Base-by-base conservation (phyloP, 306 rosid genomes). In the Cucumis melo region DNA sequence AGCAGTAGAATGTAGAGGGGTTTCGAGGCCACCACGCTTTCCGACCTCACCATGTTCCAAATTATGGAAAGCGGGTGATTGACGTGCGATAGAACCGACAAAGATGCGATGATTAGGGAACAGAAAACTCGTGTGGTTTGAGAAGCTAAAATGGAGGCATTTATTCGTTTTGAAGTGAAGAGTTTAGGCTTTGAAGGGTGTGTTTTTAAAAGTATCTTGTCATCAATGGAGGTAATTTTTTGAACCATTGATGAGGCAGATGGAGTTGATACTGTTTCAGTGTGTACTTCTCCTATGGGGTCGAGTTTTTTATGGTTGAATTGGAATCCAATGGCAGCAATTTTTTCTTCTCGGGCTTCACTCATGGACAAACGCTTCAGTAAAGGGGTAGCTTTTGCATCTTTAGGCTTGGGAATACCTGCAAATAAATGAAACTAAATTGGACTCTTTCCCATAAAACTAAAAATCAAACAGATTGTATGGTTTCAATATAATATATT, bases 1-100 rank as follows among this genome's bases (percentile, higher is more conserved):
- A 93, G 70, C 77, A 93, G 74, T n/a, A 93, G 84, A 17, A 89
- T 78, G 84, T 78, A 91, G 34, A 91, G 90, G 72, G 98, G 97
- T 76, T 82, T 93, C 17, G 89, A 78, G 75, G 87, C 86, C 2
- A 80, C 81, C 61, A 84, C 53, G 19, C 86, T 80, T 54, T 81
- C 75, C 8, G 96, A 81, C 20, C 80, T 85, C 78, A 77, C 78
- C 3, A 80, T 56, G 80, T 87, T 84, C 63, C 68, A 76, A n/a
- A 65, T 65, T 34, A 84, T 87, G 55, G 78, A 80, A 15, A 82
- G 73, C 6, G 80, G 77, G 65, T 73, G 70, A 48, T 84, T 82
- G 61, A 77, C 63, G 68, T 80, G 83, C 36, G 78, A 84, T 10
- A 89, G 78, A 55, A 93, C 92, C 20, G 88, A 97, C 77, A 87